These are phyloP conservation scores for Phaeomoniella chlamydospora DNA, from an alignment of 2,329 filamentous ascomycete genomes.

Conservation along the genomic window DNA sequence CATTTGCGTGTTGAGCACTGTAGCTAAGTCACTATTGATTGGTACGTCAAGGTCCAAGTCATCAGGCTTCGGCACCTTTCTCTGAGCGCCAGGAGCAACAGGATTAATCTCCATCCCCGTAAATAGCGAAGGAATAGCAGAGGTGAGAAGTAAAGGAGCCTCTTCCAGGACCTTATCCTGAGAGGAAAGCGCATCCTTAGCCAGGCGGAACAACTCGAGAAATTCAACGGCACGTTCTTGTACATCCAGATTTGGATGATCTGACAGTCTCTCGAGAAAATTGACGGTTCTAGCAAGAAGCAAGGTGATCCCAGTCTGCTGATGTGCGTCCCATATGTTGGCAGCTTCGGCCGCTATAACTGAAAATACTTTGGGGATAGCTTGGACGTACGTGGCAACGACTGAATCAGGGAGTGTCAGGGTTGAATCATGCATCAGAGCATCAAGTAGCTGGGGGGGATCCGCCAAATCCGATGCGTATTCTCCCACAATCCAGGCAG, in stretches of 20 bases:
- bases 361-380: slow-evolving; percentile 73
- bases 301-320: slow-evolving; percentile 61
- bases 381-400: slow-evolving; percentile 69
- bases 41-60: slow-evolving; percentile 66
- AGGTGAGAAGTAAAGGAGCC: slow-evolving; percentile 70
- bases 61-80: slow-evolving; percentile 67
- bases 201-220: slow-evolving; percentile 74
- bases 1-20: slow-evolving; percentile 43
- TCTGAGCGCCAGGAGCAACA: slow-evolving; percentile 67
- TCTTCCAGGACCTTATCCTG: slow-evolving; percentile 28
- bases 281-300: slow-evolving; percentile 71
- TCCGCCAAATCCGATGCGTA: slow-evolving; percentile 59
- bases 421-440: slow-evolving; percentile 55
- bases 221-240: slow-evolving; percentile 92
- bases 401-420: slow-evolving; percentile 46
- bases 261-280: slow-evolving; percentile 62
- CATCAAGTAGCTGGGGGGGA: slow-evolving; percentile 58
- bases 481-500: slow-evolving; percentile 80
- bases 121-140: slow-evolving; percentile 82
- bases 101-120: slow-evolving; percentile 80
- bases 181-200: slow-evolving; percentile 53
- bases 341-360: slow-evolving; percentile 51
- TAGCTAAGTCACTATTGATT: slow-evolving; percentile 61
- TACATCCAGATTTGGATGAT: slow-evolving; percentile 80
- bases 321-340: slow-evolving; percentile 54